A percentile compares a stretch with the other conserved stretches of the same genome.
Conservation (phyloP, 257 asterid genomes). For the Solanum clarkiae region DNA sequence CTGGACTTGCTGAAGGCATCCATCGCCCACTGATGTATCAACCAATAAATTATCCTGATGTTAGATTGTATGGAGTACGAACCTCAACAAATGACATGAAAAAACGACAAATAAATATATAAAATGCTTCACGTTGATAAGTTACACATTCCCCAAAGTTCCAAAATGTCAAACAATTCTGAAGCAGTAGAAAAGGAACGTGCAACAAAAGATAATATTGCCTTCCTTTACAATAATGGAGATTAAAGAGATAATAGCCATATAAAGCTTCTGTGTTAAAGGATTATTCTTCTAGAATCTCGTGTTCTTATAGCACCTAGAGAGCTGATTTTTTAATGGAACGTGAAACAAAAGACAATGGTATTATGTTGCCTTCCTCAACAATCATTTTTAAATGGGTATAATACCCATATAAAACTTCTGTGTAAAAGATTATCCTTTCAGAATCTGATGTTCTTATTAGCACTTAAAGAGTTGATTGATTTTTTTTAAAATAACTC, state of each 20-base stretch:
- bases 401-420: not conserved
- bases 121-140: not conserved
- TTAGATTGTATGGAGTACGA: constrained; percentile 55
- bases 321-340: not conserved
- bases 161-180: not conserved
- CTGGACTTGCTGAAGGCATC: constrained; percentile 62
- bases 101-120: not conserved
- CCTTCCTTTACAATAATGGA: not conserved
- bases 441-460: not conserved
- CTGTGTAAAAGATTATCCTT: not conserved
- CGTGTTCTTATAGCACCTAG: not conserved
- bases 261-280: not conserved
- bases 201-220: not conserved
- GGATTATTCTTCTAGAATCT: not conserved
- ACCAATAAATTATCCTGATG: constrained; percentile 96
- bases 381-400: not conserved
- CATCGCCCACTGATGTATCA: constrained; percentile 98
- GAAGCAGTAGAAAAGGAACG: not conserved
- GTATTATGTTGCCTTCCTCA: too few relatives aligned
- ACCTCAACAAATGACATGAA: constrained; percentile 34
- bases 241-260: not conserved
- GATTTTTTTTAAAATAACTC: too few relatives aligned
- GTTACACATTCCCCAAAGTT: not conserved
- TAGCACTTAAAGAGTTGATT: not conserved
- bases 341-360: not conserved